Conservation (phyloP, 1,139 yeast genomes). For the Meyerozyma carpophila region DNA sequence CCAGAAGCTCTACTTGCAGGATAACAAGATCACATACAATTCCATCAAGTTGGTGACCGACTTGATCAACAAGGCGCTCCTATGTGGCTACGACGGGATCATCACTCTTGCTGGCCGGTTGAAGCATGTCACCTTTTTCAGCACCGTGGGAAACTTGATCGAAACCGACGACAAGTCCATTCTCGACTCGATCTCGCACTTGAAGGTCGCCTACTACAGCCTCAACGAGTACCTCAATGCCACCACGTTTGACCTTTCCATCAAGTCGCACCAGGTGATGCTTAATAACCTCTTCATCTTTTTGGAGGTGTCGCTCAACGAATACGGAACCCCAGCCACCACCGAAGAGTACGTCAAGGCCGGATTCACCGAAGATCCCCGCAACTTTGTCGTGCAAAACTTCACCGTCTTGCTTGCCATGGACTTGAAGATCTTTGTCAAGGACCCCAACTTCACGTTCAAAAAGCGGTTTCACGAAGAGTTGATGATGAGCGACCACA, state of each 20-base stretch:
- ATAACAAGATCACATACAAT: conserved; percentile 38
- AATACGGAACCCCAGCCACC: conserved; percentile 42
- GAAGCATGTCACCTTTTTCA: conserved; percentile 41
- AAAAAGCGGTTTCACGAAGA: conserved; percentile 57
- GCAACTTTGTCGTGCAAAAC: conserved; percentile 35
- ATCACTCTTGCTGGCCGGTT: conserved; percentile 41
- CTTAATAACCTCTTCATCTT: conserved; percentile 35
- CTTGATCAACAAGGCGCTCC: conserved; percentile 38
- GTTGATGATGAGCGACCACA: conserved; percentile 43
- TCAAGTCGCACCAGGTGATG: conserved; percentile 38
- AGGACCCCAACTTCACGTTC: conserved; percentile 52
- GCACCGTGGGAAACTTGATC: conserved; percentile 34
- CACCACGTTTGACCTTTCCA: conserved; percentile 35
- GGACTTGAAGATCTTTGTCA: conserved; percentile 48
- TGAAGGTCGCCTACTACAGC: conserved; percentile 32
- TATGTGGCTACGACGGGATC: conserved; percentile 33
- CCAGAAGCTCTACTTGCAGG: conserved; percentile 37
- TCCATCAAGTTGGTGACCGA: conserved; percentile 45
- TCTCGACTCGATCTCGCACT: conserved; percentile 25
- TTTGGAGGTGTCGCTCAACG: conserved; percentile 40
- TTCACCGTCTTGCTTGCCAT: conserved; percentile 40
- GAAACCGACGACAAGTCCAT: conserved; percentile 36
- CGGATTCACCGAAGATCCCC: conserved; percentile 44
- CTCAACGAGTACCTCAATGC: conserved; percentile 34
- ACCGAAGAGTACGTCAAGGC: conserved; percentile 41